Percentiles rank a stretch among this genome's conserved stretches.
Conservation (phyloP, 116 monocot genomes). For the Dioscorea cayenensis region DNA sequence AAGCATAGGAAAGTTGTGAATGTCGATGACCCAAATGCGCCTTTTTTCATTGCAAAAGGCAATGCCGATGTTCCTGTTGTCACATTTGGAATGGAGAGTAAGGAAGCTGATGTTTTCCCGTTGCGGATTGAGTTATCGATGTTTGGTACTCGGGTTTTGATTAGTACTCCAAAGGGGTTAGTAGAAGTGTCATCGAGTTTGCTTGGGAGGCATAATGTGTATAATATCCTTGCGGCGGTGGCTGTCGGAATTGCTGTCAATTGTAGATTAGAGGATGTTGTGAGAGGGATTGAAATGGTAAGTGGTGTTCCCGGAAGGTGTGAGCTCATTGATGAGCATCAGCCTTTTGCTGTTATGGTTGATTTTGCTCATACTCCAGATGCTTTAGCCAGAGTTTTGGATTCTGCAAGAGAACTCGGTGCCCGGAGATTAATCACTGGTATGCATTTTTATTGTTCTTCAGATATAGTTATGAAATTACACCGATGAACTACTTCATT, state of each 20-base stretch:
- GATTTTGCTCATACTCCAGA: conserved; percentile 35
- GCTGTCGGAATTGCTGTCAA: conserved; percentile 30
- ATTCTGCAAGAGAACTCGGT: conserved; percentile 57
- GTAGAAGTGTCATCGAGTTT: conserved; percentile 21
- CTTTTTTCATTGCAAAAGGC: conserved; percentile 18
- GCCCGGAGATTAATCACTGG: conserved; percentile 79
- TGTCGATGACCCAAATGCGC: conserved; percentile 22
- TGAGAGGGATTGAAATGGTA: conserved; percentile 22
- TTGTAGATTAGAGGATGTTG: conserved; percentile 15
- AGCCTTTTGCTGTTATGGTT: conserved; percentile 23
- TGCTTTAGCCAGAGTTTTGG: conserved; percentile 49
- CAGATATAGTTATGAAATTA: neutral
- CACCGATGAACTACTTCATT: too few species aligned
- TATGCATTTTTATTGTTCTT: conserved; percentile 10
- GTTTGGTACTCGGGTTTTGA: conserved; percentile 12
- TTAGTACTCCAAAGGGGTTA: conserved; percentile 20
- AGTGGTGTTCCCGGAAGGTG: conserved; percentile 22
- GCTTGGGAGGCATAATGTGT: conserved; percentile 26
- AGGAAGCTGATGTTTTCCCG: conserved; percentile 18
- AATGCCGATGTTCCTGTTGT: conserved; percentile 23
- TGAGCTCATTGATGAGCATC: conserved; percentile 28
- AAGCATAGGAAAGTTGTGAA: conserved; percentile 30
- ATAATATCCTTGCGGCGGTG: conserved; percentile 30
- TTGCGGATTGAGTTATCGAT: conserved; percentile 14
- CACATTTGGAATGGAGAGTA: conserved; percentile 28